phyloP scores from a whole-genome alignment of 148 eudicot genomes.

The Rheum nobile region DNA sequence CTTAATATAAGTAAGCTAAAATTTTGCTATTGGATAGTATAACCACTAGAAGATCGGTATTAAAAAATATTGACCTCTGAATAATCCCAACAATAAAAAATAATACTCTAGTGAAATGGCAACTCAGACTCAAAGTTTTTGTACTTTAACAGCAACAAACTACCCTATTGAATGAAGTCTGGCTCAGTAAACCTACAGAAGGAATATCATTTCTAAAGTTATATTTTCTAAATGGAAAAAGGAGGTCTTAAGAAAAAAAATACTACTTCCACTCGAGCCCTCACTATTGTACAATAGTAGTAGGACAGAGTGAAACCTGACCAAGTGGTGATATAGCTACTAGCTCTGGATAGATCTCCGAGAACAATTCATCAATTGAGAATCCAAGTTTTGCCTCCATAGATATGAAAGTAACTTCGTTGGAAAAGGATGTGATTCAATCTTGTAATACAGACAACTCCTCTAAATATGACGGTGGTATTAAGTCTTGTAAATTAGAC shows the following conservation, averaged over 20 bases:
- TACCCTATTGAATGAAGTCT: slow-evolving; percentile 53
- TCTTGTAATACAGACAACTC: slow-evolving; percentile 90
- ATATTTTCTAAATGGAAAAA: not conserved
- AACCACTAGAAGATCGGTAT: slow-evolving; percentile 88
- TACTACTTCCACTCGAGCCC: not conserved
- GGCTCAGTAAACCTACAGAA: slow-evolving; percentile 70
- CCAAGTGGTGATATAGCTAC: slow-evolving; percentile 97
- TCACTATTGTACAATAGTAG: slow-evolving; percentile 1
- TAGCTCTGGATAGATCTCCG: slow-evolving; percentile 76
- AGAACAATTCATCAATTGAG: slow-evolving; percentile 60
- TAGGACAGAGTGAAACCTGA: slow-evolving; percentile 39
- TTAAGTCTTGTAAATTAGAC: slow-evolving; percentile 50
- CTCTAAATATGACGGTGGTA: slow-evolving; percentile 77
- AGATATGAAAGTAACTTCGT: slow-evolving; percentile 62
- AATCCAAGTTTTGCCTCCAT: slow-evolving; percentile 78
- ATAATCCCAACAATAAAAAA: slow-evolving; percentile 65
- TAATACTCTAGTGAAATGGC: slow-evolving; percentile 87
- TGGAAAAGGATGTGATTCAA: slow-evolving; percentile 73
- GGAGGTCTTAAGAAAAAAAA: not conserved
- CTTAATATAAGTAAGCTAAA: not conserved
- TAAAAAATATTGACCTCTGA: slow-evolving; percentile 63
- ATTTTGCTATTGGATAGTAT: not conserved
- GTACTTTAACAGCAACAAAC: slow-evolving; percentile 93
- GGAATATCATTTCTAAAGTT: not conserved
- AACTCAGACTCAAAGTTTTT: slow-evolving; percentile 91